Evolutionary conservation across 169 alveolate genomes (phyloP).

Genomic region (Ophryocystis elektroscirrha): DNA sequence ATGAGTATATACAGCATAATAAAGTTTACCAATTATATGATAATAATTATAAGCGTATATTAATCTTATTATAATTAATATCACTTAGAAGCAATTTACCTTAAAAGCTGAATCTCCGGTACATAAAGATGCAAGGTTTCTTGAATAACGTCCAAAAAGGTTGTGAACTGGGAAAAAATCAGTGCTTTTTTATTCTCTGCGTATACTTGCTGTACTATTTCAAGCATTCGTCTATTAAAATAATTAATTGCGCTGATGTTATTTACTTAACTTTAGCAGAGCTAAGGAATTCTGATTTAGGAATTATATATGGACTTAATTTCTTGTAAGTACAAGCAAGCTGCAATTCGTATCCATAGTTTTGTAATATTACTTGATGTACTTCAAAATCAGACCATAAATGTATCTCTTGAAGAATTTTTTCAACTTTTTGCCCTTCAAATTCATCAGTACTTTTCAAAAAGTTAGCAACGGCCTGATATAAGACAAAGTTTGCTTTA

Average conservation of each 20-base stretch:
- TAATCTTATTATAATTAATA: not conserved
- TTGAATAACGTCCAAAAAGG: constrained; percentile 59
- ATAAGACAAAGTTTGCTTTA: no score
- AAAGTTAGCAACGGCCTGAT: no score
- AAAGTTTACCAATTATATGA: not conserved
- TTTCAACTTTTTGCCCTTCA: no score
- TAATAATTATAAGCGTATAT: not conserved
- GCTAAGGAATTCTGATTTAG: constrained; percentile 24
- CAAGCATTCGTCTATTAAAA: constrained; percentile 19
- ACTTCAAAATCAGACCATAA: constrained; percentile 22
- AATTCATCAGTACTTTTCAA: no score
- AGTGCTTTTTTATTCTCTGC: constrained; percentile 59
- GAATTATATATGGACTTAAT: no score
- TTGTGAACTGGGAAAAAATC: constrained; percentile 69
- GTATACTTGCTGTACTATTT: constrained; percentile 24
- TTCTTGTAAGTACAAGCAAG: no score
- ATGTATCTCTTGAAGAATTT: constrained; percentile 7
- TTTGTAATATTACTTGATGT: constrained; percentile 20
- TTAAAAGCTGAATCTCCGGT: constrained; percentile 9
- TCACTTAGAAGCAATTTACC: not conserved
- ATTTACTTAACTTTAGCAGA: constrained; percentile 30
- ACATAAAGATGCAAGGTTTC: constrained; percentile 30
- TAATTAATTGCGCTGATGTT: no score
- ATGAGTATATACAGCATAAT: not conserved
- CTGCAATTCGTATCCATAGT: no score